A percentile compares a stretch with the other conserved stretches of the same genome.
These are phyloP conservation scores for Carallia brachiata DNA, from an alignment of 345 rosid genomes.

Conservation along the genomic window DNA sequence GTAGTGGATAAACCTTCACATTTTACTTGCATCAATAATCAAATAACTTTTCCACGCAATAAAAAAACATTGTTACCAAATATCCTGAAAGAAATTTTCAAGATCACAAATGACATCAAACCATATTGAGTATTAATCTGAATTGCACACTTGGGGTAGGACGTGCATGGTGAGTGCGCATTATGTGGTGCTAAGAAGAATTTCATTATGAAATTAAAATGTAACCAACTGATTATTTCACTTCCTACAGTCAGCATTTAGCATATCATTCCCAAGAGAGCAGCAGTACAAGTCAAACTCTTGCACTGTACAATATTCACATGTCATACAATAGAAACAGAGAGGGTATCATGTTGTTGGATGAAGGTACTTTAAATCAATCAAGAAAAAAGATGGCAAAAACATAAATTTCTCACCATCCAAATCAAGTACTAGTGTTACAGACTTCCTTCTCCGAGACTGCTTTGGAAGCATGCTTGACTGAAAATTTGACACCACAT, in stretches of 20 bases:
- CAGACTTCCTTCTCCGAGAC: slow-evolving; percentile 48
- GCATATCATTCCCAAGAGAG: neutral
- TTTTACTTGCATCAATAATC: neutral
- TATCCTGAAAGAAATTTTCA: too few species aligned
- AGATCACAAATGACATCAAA: too few species aligned
- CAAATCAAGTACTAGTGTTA: slow-evolving; percentile 88
- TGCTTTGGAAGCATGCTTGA: slow-evolving; percentile 43
- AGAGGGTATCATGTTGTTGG: neutral
- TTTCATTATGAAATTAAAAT: too few species aligned
- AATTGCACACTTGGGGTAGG: too few species aligned
- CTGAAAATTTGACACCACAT: slow-evolving; percentile 56
- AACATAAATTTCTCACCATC: slow-evolving; percentile 59
- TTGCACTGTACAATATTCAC: too few species aligned
- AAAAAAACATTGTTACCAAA: too few species aligned
- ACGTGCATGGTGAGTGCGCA: too few species aligned
- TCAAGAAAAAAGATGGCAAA: neutral
- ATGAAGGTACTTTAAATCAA: neutral
- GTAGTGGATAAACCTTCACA: slow-evolving; percentile 9
- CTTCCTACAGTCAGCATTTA: too few species aligned
- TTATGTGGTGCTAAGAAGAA: too few species aligned
- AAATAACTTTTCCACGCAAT: neutral
- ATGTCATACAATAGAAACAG: too few species aligned
- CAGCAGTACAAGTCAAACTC: neutral
- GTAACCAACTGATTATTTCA: too few species aligned
- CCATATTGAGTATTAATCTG: too few species aligned